Conservation (phyloP, 345 rosid genomes). For the Ceriops zippeliana region DNA sequence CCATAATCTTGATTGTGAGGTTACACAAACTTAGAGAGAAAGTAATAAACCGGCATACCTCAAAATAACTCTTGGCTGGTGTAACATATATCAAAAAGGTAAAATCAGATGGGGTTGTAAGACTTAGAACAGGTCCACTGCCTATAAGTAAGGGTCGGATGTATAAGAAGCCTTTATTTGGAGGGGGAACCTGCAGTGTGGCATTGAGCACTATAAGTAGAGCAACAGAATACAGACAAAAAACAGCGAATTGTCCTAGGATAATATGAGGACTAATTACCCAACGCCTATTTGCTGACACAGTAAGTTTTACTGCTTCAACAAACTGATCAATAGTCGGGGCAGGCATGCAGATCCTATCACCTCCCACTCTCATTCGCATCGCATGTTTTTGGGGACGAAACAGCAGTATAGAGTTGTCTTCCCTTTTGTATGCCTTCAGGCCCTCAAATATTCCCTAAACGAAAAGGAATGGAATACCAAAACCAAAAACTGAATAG, state of each 20-base stretch:
- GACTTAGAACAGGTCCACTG: constrained; percentile 29
- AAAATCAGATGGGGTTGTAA: constrained; percentile 26
- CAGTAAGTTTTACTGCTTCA: constrained; percentile 32
- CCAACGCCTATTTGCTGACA: constrained; percentile 30
- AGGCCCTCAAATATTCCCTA: constrained; percentile 33
- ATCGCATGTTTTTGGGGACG: constrained; percentile 27
- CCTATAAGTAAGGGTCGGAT: constrained; percentile 31
- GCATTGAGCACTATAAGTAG: not conserved
- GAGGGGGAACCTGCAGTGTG: constrained; percentile 30
- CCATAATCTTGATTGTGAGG: not conserved
- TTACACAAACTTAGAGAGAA: not conserved
- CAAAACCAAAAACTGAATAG: not conserved
- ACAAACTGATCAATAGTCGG: constrained; percentile 33
- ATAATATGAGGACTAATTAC: constrained; percentile 12
- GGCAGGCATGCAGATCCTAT: constrained; percentile 31
- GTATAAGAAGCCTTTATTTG: constrained; percentile 27
- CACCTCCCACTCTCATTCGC: constrained; percentile 33
- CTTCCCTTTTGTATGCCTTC: constrained; percentile 33
- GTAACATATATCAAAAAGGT: constrained; percentile 27
- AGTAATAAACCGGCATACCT: constrained; percentile 22
- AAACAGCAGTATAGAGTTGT: constrained; percentile 27
- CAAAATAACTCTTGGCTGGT: constrained; percentile 25
- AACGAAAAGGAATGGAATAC: not conserved
- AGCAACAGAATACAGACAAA: constrained; percentile 2
- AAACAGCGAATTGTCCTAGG: not conserved